Base-by-base conservation (phyloP, 257 asterid species). In the Salvia miltiorrhiza region DNA sequence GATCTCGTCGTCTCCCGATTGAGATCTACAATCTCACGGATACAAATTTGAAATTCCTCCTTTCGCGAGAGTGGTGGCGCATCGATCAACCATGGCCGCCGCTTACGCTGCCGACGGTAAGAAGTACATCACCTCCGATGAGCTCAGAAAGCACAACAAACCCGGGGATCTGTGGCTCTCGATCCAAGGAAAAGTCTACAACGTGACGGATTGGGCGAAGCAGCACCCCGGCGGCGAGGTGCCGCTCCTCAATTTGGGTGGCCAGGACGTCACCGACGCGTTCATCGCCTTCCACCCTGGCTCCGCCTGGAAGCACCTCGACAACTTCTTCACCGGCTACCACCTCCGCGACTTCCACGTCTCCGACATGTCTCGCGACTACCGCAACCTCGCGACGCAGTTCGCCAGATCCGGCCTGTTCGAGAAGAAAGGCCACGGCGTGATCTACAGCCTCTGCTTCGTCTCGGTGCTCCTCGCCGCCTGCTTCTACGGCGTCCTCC, bases 201-300 rank as follows among this genome's bases (percentile, higher is more conserved):
- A 84, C 43, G 85, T 81, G 23, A 81, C 87, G 0, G 80, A 81
- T 10, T 81, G 89, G 89, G 67, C 78, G 2, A 74, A 77, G 12
- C 40, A 24, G 7, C 89, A 84, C 30, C 89, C 89, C 5, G 89
- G 89, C 12, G 89, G 89, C 1, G 86, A 81, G 13, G 17, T 65
- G 9, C 70, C 70, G 0, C 69, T 84, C 50, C 69, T 81, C 23
- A 79, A 81, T 47, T 14, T 81, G 9, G 80, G 78, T 6, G 89
- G 89, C 14, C 83, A 84, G 19, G 86, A 84, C 47, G 89, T 70
- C 0, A 84, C 86, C 0, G 89, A 84, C 63, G 85, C 89, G 0
- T 81, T 84, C 81, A 78, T 84, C 9, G 86, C 88, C 20, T 84
- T 80, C 44, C 88, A 83, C 53, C 88, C 82, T 0, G 81, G 73